Evolutionary conservation across 805 yeast species (phyloP).

Genomic region (Candida corydali): DNA sequence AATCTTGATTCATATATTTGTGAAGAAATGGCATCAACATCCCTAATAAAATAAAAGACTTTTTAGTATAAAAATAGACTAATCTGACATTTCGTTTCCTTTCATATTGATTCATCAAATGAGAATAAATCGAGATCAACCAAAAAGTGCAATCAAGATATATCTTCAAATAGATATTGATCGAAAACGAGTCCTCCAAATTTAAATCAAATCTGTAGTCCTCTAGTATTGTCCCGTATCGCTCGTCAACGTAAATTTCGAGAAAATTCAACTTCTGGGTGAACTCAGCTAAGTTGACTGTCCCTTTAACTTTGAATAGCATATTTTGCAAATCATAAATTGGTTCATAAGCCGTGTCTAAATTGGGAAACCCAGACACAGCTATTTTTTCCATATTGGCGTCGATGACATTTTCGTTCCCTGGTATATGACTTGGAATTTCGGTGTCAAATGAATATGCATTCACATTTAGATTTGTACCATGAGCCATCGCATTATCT

Average conservation of each 20-base stretch:
- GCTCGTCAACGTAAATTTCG: conserved; percentile 27
- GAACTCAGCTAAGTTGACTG: conserved; percentile 17
- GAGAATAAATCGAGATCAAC: conserved; percentile 24
- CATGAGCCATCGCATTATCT: conserved; percentile 29
- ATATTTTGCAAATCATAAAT: conserved; percentile 22
- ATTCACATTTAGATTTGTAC: conserved; percentile 27
- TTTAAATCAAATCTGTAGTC: conserved; percentile 7
- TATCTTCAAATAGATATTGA: conserved; percentile 15
- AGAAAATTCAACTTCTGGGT: conserved; percentile 24
- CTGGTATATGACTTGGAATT: conserved; percentile 30
- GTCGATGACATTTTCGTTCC: conserved; percentile 30
- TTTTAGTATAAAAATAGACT: conserved; percentile 31
- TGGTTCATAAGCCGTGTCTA: conserved; percentile 22
- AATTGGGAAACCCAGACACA: conserved; percentile 21
- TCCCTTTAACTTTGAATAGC: conserved; percentile 17
- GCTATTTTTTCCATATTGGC: conserved; percentile 33
- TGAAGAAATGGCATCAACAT: conserved; percentile 30
- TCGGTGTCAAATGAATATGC: conserved; percentile 26
- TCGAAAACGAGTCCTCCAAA: conserved; percentile 7
- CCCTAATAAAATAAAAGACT: conserved; percentile 19
- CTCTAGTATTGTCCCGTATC: conserved; percentile 30
- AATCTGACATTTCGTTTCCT: conserved; percentile 19
- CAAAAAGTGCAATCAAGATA: conserved; percentile 25
- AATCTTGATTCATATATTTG: conserved; percentile 27
- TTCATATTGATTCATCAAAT: conserved; percentile 40